Evolutionary conservation across 306 rosid genomes (phyloP), one percentile per base, ranked within the genome.

Genomic region (Fragaria iinumae): DNA sequence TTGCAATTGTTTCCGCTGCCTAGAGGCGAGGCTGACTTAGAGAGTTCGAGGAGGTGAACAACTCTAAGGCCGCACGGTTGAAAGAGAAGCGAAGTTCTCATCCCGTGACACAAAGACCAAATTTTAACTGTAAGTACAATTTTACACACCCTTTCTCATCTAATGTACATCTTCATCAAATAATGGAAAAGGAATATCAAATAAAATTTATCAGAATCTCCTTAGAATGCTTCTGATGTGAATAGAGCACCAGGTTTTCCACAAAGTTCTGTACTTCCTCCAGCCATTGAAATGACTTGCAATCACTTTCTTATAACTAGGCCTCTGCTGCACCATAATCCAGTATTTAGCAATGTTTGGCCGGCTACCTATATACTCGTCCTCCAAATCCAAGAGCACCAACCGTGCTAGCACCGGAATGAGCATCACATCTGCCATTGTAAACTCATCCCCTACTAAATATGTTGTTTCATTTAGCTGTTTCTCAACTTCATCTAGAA

Each of bases 401-500:
- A 95, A 77, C 13, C 96, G 92, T 59, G 91, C 84, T 76, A 95
- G 78, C 70, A 92, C 84, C 0, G 97, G 97, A 72, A 90, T 83
- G 76, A 95, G 84, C 88, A 88, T 83, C 39, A 91, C 93, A 80
- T 95, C 98, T 8, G 97, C 98, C 97, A 92, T 88, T 73, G 85
- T 85, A 62, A 90, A 92, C 74, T 87, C 96, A 76, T 92, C 81
- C 27, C 99, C 97, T 18, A 84, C 96, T 63, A 92, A 73, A 76
- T 80, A 95, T 6, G 83, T 76, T 2, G 92, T 86, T 69, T 88
- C 89, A 16, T 83, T 76, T 49, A 95, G 87, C 80, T 85, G 90
- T 52, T 45, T 79, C 84, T 95, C 97, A 18, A 78, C 88, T 81
- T 90, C 91, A 57, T 95, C 93, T 49, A 92, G 96, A 63, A 95